A percentile compares a stretch with the other conserved stretches of the same genome.
Evolutionary conservation across 1,284 basidiomycete genomes (phyloP).

Genomic region (Mycosarcoma mackinlayi): DNA sequence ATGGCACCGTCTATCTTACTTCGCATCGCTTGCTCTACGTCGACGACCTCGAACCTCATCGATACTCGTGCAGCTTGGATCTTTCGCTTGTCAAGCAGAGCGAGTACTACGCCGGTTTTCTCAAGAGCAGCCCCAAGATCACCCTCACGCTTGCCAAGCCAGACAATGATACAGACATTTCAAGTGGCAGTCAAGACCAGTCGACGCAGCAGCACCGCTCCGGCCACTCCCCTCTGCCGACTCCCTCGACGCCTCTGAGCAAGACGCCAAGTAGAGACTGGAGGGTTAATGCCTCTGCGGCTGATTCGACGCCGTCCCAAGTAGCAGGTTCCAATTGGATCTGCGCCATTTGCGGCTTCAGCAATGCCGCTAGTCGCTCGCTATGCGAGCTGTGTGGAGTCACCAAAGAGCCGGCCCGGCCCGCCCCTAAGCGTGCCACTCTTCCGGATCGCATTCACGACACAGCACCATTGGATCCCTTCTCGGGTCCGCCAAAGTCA

Average conservation of each 20-base stretch:
- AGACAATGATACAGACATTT: slow-evolving; percentile 24
- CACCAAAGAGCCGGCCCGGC: slow-evolving; percentile 40
- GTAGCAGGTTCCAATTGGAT: slow-evolving; percentile 46
- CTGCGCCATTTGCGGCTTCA: slow-evolving; percentile 58
- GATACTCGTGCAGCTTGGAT: slow-evolving; percentile 70
- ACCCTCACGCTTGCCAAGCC: slow-evolving; percentile 73
- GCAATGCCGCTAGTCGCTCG: slow-evolving; percentile 32
- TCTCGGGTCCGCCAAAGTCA: slow-evolving; percentile 11
- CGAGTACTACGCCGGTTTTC: slow-evolving; percentile 90
- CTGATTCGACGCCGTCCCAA: slow-evolving; percentile 27
- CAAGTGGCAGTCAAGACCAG: slow-evolving; percentile 26
- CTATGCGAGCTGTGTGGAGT: slow-evolving; percentile 61
- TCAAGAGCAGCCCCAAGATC: slow-evolving; percentile 89
- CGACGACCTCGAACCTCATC: slow-evolving; percentile 73
- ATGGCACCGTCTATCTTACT: slow-evolving; percentile 80
- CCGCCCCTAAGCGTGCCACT: slow-evolving; percentile 15
- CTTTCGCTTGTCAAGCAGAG: slow-evolving; percentile 80
- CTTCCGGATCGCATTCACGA: slow-evolving; percentile 8
- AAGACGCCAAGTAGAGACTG: slow-evolving; percentile 35
- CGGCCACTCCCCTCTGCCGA: slow-evolving; percentile 12
- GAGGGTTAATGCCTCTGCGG: slow-evolving; percentile 33
- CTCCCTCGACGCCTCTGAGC: slow-evolving; percentile 2
- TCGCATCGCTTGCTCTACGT: slow-evolving; percentile 87
- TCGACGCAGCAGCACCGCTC: slow-evolving; percentile 36
- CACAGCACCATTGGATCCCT: slow-evolving; percentile 8